Percentiles rank a stretch among this genome's conserved stretches.
Evolutionary conservation across 345 rosid genomes (phyloP).

Genomic region (Moricandia arvensis): DNA sequence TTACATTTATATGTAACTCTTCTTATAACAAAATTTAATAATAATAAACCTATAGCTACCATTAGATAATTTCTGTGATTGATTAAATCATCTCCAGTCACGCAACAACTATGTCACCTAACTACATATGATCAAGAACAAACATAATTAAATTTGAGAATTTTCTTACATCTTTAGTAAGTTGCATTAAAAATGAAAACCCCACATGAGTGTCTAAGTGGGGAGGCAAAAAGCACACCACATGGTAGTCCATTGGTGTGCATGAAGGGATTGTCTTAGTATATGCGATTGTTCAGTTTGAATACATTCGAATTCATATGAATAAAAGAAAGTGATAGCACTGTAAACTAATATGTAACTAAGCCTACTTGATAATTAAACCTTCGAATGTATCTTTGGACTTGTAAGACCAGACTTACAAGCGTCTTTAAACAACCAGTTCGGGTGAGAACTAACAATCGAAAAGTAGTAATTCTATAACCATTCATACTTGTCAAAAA

Average conservation of each 20-base stretch:
- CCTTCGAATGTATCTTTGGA: background rate
- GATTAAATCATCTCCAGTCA: conserved; percentile 13
- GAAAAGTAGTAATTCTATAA: background rate
- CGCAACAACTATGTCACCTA: conserved; percentile 5
- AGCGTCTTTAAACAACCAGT: background rate
- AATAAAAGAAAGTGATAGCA: background rate
- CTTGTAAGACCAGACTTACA: conserved; percentile 1
- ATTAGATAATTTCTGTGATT: conserved; percentile 1
- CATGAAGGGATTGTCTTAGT: conserved; percentile 24
- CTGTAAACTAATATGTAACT: background rate
- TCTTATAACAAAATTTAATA: background rate
- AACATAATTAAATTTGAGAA: background rate
- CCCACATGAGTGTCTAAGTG: conserved; percentile 32
- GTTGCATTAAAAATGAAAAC: conserved; percentile 28
- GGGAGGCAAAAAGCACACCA: conserved; percentile 35
- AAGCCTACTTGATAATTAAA: background rate
- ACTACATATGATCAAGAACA: background rate
- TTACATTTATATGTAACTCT: conserved; percentile 20
- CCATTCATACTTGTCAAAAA: too few relatives aligned
- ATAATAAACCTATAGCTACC: background rate
- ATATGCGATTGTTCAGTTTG: conserved; percentile 16
- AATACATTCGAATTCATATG: background rate
- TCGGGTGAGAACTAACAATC: background rate
- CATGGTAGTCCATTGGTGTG: conserved; percentile 33
- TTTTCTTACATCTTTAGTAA: conserved; percentile 11